These are phyloP conservation scores for Boletus huronensis DNA, from an alignment of 768 basidiomycete genomes.

Conservation along the genomic window DNA sequence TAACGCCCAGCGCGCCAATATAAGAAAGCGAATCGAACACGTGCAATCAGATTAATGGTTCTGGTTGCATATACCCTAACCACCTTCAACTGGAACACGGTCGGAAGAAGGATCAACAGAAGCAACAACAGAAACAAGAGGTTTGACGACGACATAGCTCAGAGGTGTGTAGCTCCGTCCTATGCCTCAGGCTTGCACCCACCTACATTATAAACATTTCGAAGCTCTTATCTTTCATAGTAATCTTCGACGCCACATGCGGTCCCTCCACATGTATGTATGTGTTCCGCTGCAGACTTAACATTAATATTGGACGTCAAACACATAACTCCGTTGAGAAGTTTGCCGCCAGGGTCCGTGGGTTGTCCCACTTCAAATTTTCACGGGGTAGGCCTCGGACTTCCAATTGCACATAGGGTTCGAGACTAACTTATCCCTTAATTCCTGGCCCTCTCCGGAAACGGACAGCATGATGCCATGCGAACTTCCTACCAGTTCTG, in stretches of 20 bases:
- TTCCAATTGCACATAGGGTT: background rate
- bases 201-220: constrained; percentile 12
- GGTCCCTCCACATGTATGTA: background rate
- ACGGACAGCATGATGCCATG: background rate
- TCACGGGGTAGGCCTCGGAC: background rate
- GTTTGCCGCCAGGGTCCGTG: too few relatives aligned
- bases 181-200: background rate
- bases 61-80: background rate
- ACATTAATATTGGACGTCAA: background rate
- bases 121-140: constrained; percentile 20
- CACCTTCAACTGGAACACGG: background rate
- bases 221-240: background rate
- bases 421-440: background rate
- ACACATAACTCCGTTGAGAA: background rate
- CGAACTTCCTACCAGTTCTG: background rate
- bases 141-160: constrained; percentile 9
- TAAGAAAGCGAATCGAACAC: constrained; percentile 6
- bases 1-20: constrained; percentile 7
- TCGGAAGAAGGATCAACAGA: constrained; percentile 1
- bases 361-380: background rate
- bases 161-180: background rate
- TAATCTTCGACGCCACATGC: constrained; percentile 1
- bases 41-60: constrained; percentile 7
- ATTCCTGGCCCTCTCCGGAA: background rate
- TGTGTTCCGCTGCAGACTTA: background rate